A percentile compares a stretch with the other conserved stretches of the same genome.
phyloP scores from a whole-genome alignment of 345 rosid species.

The Rhodomyrtus tomentosa region DNA sequence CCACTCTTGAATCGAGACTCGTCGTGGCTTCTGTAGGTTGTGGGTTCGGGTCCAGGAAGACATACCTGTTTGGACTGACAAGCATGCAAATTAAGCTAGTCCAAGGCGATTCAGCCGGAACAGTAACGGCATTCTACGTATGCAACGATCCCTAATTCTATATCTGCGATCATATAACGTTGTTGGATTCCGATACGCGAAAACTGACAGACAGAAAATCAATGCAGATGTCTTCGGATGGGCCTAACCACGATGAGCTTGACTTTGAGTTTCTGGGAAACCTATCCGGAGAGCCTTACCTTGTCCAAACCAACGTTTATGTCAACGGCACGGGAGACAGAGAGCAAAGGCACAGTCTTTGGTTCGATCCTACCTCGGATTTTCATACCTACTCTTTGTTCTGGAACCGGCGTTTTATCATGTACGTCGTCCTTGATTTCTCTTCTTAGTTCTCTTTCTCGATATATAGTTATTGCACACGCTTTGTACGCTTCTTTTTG shows the following conservation, averaged over 20 bases:
- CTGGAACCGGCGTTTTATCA: constrained; percentile 7
- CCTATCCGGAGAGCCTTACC: constrained; percentile 11
- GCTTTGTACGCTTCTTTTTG: background rate
- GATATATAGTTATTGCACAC: background rate
- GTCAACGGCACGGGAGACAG: constrained; percentile 9
- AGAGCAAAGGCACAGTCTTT: constrained; percentile 10
- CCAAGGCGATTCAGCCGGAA: constrained; percentile 11
- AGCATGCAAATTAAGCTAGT: constrained; percentile 6
- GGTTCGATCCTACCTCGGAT: constrained; percentile 6
- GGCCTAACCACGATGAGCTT: constrained; percentile 12
- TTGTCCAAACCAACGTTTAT: constrained; percentile 10
- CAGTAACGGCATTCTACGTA: constrained; percentile 14
- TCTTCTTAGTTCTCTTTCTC: background rate
- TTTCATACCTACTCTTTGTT: constrained; percentile 10
- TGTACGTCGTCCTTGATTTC: background rate
- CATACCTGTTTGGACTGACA: constrained; percentile 4
- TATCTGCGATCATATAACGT: background rate
- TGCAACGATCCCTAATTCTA: background rate
- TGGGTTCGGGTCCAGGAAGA: constrained; percentile 12
- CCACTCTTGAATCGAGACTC: background rate
- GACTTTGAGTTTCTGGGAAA: constrained; percentile 17
- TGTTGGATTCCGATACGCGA: background rate
- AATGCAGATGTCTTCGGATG: constrained; percentile 8
- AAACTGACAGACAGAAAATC: background rate
- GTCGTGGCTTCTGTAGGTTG: background rate